Base-by-base conservation (phyloP, 192 early-diverging fungal species). In the Coemansia sp. region DNA sequence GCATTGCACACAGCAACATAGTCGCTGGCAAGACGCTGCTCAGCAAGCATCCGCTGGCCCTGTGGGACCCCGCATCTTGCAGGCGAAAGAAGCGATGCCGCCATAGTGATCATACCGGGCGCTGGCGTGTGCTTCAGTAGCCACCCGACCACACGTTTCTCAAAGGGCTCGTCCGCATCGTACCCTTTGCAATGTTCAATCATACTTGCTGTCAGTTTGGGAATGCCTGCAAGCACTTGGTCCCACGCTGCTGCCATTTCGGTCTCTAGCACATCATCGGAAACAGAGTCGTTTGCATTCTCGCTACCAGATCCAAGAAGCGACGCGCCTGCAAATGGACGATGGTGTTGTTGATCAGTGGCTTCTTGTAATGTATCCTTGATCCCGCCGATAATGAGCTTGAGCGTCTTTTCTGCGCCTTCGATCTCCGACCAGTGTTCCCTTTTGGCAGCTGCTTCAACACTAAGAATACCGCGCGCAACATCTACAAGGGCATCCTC, bases 161-260 rank as follows among this genome's bases (percentile, higher is more conserved):
- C 63, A 7, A 60, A 20, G 5, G 23, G 10, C 18, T 60, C 43
- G 14, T 21, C 38, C 10, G 33, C 41, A 23, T 23, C n/a, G 51
- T 24, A 26, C 6, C 12, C 5, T 23, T 30, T 61, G 26, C 46
- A 62, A n/a, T 23, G 45, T 51, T 58, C 68, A 15, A 71, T 41
- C 64, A 65, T 70, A 51, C 49, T 41, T 10, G 60, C 14, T 1
- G 67, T 44, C 59, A 77, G 57, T 16, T 56, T 45, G 9, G 75
- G 80, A 41, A 83, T 83, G 6, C 64, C 67, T 1, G 68, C 44
- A 20, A 83, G 65, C 18, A 83, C 72, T 18, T 72, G 69, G 56
- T 83, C 75, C 80, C 80, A 83, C 12, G 71, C 80, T 4, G 71
- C 80, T 10, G 64, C 43, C 64, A 73, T 72, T 26, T 83, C 80